Percentiles rank a stretch among this genome's conserved stretches.
These are phyloP conservation scores for Iberis amara DNA, from an alignment of 441 rosid genomes.

Conservation along the genomic window DNA sequence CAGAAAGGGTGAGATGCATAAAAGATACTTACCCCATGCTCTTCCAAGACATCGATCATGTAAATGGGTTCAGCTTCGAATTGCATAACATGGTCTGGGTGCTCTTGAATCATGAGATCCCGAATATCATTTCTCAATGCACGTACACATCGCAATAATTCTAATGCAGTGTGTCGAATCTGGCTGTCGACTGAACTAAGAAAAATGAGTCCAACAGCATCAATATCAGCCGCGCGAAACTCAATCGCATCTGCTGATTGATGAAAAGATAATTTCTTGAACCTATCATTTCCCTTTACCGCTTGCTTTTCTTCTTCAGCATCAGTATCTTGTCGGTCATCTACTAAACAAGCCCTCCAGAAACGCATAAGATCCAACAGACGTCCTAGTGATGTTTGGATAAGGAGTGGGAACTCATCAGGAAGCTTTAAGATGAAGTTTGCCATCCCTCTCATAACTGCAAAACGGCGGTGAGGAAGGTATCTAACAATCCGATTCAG, in stretches of 20 bases:
- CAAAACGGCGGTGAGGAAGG: constrained; percentile 94
- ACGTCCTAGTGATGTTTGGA: constrained; percentile 93
- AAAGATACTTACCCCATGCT: constrained; percentile 75
- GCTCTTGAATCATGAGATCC: constrained; percentile 54
- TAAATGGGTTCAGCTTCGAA: constrained; percentile 85
- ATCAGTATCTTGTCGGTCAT: constrained; percentile 51
- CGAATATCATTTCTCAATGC: constrained; percentile 86
- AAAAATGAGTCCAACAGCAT: constrained; percentile 96
- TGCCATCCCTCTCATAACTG: constrained; percentile 99
- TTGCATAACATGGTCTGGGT: constrained; percentile 58
- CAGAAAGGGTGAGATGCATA: constrained; percentile 13
- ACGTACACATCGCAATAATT: constrained; percentile 93
- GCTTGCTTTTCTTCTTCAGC: constrained; percentile 45
- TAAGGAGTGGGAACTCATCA: constrained; percentile 97
- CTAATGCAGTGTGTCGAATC: constrained; percentile 94
- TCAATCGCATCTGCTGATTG: constrained; percentile 70
- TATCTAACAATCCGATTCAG: constrained; percentile 85
- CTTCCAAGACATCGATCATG: constrained; percentile 93
- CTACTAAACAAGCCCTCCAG: constrained; percentile 94
- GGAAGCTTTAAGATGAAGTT: constrained; percentile 89
- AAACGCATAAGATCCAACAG: constrained; percentile 96
- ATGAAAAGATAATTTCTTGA: constrained; percentile 72
- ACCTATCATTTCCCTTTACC: constrained; percentile 50
- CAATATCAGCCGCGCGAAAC: constrained; percentile 86
- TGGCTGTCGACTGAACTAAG: constrained; percentile 98